These are phyloP conservation scores for Sphaerulina vaccinii DNA, from an alignment of 2,329 filamentous ascomycete species.

Conservation along the genomic window DNA sequence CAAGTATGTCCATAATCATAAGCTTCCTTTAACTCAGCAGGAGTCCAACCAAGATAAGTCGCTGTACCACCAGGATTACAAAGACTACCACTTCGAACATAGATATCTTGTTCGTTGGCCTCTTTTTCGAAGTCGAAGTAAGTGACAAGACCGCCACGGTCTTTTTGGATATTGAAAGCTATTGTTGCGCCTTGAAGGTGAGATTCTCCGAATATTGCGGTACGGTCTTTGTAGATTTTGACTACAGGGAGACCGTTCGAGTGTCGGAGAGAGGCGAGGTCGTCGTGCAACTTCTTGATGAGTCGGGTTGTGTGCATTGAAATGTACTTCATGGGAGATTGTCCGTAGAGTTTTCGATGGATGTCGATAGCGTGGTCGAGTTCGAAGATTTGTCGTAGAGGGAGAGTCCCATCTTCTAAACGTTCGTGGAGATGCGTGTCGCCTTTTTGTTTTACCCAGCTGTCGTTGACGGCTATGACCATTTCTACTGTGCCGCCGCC, in stretches of 20 bases:
- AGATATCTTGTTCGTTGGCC: slow-evolving; percentile 71
- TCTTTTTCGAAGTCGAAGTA: slow-evolving; percentile 83
- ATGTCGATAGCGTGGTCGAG: slow-evolving; percentile 70
- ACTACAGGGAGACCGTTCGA: slow-evolving; percentile 66
- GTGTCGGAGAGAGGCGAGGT: slow-evolving; percentile 63
- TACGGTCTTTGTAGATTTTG: slow-evolving; percentile 56
- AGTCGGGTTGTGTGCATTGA: slow-evolving; percentile 70
- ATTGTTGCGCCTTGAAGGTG: slow-evolving; percentile 67
- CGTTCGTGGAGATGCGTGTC: slow-evolving; percentile 68
- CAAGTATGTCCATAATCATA: slow-evolving; percentile 81
- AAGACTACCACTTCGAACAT: slow-evolving; percentile 79
- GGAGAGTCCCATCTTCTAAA: slow-evolving; percentile 85
- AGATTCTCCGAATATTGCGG: slow-evolving; percentile 44
- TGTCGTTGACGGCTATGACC: slow-evolving; percentile 68
- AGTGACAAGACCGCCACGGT: slow-evolving; percentile 69
- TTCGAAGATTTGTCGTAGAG: slow-evolving; percentile 84
- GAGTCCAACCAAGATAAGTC: slow-evolving; percentile 64
- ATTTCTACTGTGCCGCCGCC: slow-evolving; percentile 91
- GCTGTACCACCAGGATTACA: slow-evolving; percentile 89
- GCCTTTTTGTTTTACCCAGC: slow-evolving; percentile 75
- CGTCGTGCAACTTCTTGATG: slow-evolving; percentile 56
- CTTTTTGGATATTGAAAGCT: slow-evolving; percentile 75
- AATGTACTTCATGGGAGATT: slow-evolving; percentile 60
- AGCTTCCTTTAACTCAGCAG: slow-evolving; percentile 77
- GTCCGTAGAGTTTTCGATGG: slow-evolving; percentile 68